These are phyloP conservation scores for Spizellomyces punctatus DNA, from an alignment of 192 early-diverging fungal species.

Conservation along the genomic window DNA sequence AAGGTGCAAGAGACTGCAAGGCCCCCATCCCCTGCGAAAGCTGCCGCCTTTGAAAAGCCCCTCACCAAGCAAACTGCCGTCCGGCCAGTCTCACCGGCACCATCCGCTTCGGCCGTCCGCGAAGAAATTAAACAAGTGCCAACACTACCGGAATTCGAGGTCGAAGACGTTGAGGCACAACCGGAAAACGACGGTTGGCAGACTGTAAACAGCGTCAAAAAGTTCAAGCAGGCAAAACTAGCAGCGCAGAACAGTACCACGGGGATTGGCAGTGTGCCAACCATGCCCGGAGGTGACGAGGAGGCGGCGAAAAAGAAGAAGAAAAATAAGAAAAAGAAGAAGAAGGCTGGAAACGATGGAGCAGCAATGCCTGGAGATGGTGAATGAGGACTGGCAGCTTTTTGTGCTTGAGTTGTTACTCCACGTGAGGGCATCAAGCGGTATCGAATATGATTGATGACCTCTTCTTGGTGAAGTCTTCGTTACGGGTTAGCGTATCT, in stretches of 20 bases:
- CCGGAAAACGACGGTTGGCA: slow-evolving; percentile 25
- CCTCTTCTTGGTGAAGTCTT: too few species aligned
- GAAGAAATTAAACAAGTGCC: not conserved
- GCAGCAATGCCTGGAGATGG: slow-evolving; percentile 27
- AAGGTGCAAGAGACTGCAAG: too few species aligned
- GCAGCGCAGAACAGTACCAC: slow-evolving; percentile 4
- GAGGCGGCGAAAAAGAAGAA: slow-evolving; percentile 46
- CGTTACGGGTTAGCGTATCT: too few species aligned
- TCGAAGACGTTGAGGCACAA: too few species aligned
- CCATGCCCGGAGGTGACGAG: slow-evolving; percentile 1
- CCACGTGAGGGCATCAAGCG: too few species aligned
- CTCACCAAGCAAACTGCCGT: not conserved
- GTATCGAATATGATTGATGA: too few species aligned
- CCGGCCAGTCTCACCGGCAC: not conserved
- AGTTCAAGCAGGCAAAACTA: slow-evolving; percentile 33
- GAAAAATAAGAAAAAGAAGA: slow-evolving; percentile 54
- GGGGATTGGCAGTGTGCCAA: slow-evolving; percentile 14
- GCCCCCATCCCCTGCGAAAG: not conserved
- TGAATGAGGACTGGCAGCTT: not conserved
- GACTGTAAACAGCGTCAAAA: slow-evolving; percentile 39
- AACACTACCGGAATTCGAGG: too few species aligned
- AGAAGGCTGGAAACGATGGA: slow-evolving; percentile 14
- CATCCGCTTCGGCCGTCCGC: not conserved
- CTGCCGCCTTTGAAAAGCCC: not conserved
- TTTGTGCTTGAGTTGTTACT: too few species aligned